phyloP scores from a whole-genome alignment of 2,329 filamentous ascomycete genomes.

The Cytospora piceae region DNA sequence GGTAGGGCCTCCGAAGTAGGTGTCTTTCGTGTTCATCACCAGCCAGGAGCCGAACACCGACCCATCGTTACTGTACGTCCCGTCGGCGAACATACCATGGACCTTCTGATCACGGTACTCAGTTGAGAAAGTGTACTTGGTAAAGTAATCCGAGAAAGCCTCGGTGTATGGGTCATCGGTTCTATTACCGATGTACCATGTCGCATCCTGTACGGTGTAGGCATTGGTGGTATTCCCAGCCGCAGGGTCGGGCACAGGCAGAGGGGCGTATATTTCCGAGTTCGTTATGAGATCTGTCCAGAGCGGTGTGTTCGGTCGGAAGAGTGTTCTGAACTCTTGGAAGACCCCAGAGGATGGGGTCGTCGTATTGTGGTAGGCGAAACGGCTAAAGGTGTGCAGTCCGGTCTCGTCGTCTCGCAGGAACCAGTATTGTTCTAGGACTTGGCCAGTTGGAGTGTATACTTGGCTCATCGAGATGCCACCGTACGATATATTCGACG shows the following conservation, averaged over 20 bases:
- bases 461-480: conserved; percentile 64
- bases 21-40: conserved; percentile 67
- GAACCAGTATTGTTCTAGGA: conserved; percentile 69
- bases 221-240: conserved; percentile 47
- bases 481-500: conserved; percentile 55
- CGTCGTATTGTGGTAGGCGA: conserved; percentile 62
- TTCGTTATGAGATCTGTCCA: conserved; percentile 68
- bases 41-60: conserved; percentile 64
- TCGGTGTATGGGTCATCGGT: conserved; percentile 59
- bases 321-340: conserved; percentile 64
- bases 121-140: conserved; percentile 66
- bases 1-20: conserved; percentile 63
- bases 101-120: conserved; percentile 61
- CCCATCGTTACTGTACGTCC: conserved; percentile 49
- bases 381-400: conserved; percentile 62
- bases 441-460: conserved; percentile 60
- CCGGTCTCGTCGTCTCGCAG: conserved; percentile 65
- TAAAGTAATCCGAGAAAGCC: conserved; percentile 64
- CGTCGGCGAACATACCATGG: conserved; percentile 53
- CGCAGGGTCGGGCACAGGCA: conserved; percentile 43
- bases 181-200: conserved; percentile 62
- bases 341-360: conserved; percentile 60
- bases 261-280: conserved; percentile 56
- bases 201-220: conserved; percentile 63
- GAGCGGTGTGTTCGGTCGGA: conserved; percentile 61